Conservation (phyloP, 148 eudicot species). For the Rhododendron henanense region DNA sequence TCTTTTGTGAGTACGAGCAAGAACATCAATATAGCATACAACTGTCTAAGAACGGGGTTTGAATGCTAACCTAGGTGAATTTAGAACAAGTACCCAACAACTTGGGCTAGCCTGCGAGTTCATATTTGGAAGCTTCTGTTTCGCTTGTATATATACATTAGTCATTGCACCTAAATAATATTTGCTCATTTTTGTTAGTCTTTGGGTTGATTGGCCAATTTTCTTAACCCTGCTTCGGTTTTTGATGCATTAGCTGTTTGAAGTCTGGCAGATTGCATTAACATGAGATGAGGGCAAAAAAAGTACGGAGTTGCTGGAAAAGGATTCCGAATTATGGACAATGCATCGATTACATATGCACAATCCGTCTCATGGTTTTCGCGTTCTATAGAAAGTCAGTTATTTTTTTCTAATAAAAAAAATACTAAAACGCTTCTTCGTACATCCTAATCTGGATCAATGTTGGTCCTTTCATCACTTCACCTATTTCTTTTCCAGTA, state of each 20-base stretch:
- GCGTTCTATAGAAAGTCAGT: background rate
- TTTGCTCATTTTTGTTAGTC: background rate
- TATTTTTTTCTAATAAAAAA: background rate
- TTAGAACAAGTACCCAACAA: background rate
- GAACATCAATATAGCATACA: background rate
- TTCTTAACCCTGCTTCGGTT: background rate
- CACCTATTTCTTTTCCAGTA: no score
- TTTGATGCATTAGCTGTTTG: background rate
- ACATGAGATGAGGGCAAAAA: conserved; percentile 22
- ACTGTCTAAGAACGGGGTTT: background rate
- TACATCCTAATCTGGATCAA: background rate
- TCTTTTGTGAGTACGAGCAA: background rate
- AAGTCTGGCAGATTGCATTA: background rate
- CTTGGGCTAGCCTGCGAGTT: background rate
- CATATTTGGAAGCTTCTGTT: background rate
- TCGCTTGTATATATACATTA: background rate
- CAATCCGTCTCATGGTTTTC: background rate
- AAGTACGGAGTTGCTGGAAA: background rate
- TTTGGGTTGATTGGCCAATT: background rate
- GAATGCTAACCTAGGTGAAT: background rate
- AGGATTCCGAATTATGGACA: background rate
- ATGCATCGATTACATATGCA: background rate
- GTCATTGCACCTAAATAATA: no score
- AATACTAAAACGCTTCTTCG: no score
- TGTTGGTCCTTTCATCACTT: background rate